These are phyloP conservation scores for Apiospora arundinis DNA, from an alignment of 2,329 filamentous ascomycete genomes.

Conservation along the genomic window DNA sequence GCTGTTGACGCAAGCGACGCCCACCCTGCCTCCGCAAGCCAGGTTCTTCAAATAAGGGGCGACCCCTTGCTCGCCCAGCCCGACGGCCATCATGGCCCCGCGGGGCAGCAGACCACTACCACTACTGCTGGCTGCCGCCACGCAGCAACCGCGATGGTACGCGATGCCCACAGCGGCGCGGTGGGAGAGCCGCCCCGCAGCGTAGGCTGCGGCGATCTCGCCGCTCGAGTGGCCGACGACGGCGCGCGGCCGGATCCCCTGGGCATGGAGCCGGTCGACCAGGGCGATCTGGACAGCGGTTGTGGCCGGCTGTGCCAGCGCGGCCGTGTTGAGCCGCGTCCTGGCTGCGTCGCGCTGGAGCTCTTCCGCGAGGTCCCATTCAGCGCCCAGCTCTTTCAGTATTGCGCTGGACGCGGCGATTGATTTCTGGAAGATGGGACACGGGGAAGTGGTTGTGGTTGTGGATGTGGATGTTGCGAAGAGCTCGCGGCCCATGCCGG, in stretches of 20 bases:
- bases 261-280: conserved; percentile 42
- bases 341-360: background rate
- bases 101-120: no score
- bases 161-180: no score
- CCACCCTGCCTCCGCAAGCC: no score
- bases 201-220: conserved; percentile 34
- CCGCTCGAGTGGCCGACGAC: conserved; percentile 37
- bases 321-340: conserved; percentile 33
- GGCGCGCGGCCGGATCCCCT: conserved; percentile 34
- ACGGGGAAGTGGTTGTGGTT: background rate
- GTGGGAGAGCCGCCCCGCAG: background rate
- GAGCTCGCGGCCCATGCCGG: conserved; percentile 45
- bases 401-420: background rate
- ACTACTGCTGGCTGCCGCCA: no score
- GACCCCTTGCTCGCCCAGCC: no score
- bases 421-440: background rate
- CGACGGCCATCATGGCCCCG: no score
- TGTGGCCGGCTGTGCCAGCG: conserved; percentile 43
- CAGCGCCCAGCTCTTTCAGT: background rate
- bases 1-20: no score
- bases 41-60: no score
- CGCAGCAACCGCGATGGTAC: no score
- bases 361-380: conserved; percentile 4
- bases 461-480: background rate
- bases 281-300: conserved; percentile 50